Conservation (phyloP, 805 yeast genomes). For the Candida maltosa region DNA sequence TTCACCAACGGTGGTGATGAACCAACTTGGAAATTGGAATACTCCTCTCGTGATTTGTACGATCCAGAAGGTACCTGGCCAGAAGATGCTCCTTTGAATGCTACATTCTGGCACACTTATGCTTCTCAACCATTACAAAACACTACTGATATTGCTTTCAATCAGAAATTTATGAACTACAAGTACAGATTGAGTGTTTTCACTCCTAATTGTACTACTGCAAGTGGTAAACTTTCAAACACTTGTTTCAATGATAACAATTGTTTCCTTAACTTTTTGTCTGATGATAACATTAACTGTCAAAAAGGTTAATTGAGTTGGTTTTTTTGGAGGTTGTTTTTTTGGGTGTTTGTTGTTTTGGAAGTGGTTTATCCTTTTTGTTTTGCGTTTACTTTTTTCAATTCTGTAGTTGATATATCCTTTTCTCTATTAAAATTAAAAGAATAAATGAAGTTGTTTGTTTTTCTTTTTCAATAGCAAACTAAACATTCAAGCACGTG, state of each 20-base stretch:
- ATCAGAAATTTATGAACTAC: constrained; percentile 15
- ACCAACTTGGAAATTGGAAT: constrained; percentile 60
- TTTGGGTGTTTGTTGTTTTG: too few relatives aligned
- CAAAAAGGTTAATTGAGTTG: too few relatives aligned
- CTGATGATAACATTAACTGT: constrained; percentile 14
- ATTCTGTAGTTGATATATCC: too few relatives aligned
- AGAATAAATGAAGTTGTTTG: too few relatives aligned
- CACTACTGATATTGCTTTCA: constrained; percentile 26
- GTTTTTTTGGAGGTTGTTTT: too few relatives aligned
- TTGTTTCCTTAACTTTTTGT: constrained; percentile 14
- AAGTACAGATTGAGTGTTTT: constrained; percentile 45
- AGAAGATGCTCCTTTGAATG: constrained; percentile 56
- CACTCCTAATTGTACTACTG: constrained; percentile 34
- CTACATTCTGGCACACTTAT: constrained; percentile 56
- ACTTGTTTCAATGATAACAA: constrained; percentile 20
- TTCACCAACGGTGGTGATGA: constrained; percentile 49
- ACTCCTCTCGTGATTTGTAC: constrained; percentile 60
- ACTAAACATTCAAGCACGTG: too few relatives aligned
- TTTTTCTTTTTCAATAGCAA: too few relatives aligned
- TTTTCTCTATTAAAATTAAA: too few relatives aligned
- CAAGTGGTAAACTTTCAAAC: constrained; percentile 13
- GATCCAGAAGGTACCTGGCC: constrained; percentile 59
- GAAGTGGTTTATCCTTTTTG: too few relatives aligned
- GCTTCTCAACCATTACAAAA: constrained; percentile 46
- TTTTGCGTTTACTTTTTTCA: too few relatives aligned